Evolutionary conservation across 2,329 filamentous ascomycete genomes (phyloP).

Genomic region (Bipolaris victoriae): DNA sequence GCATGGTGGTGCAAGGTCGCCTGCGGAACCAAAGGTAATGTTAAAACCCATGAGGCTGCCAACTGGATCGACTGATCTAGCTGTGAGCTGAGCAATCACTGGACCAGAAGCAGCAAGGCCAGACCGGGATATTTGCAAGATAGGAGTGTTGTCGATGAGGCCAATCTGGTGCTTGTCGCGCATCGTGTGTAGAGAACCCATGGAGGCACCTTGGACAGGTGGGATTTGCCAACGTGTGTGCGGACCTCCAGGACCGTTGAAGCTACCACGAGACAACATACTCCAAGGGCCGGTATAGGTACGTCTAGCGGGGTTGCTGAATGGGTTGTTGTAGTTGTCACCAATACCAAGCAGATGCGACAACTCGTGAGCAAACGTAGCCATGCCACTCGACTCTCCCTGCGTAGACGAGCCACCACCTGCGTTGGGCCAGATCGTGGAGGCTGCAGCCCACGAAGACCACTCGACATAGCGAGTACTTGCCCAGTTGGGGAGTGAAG

Average conservation of each 20-base stretch:
- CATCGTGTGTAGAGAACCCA: constrained; percentile 61
- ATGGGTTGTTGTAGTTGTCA: constrained; percentile 64
- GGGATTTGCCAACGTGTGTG: constrained; percentile 62
- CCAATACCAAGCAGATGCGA: constrained; percentile 60
- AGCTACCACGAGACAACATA: constrained; percentile 60
- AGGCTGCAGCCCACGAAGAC: constrained; percentile 61
- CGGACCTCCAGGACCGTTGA: constrained; percentile 61
- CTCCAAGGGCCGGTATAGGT: constrained; percentile 60
- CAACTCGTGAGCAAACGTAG: constrained; percentile 61
- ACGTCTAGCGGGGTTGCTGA: constrained; percentile 53
- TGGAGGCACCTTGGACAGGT: constrained; percentile 55
- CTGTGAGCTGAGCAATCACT: constrained; percentile 56
- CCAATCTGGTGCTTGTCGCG: constrained; percentile 61
- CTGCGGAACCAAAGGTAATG: constrained; percentile 50
- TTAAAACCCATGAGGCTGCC: constrained; percentile 56
- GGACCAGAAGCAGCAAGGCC: constrained; percentile 54
- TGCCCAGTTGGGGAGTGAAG: constrained; percentile 54
- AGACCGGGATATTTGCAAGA: constrained; percentile 55
- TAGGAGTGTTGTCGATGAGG: constrained; percentile 52
- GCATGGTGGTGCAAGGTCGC: constrained; percentile 56
- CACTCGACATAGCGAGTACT: constrained; percentile 60
- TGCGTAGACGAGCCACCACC: constrained; percentile 61
- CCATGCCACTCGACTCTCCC: constrained; percentile 61
- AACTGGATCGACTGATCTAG: constrained; percentile 54
- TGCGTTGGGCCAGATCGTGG: constrained; percentile 61